A percentile compares a stretch with the other conserved stretches of the same genome.
These are phyloP conservation scores for Rubroshorea leprosula DNA, from an alignment of 345 rosid genomes.

Conservation along the genomic window DNA sequence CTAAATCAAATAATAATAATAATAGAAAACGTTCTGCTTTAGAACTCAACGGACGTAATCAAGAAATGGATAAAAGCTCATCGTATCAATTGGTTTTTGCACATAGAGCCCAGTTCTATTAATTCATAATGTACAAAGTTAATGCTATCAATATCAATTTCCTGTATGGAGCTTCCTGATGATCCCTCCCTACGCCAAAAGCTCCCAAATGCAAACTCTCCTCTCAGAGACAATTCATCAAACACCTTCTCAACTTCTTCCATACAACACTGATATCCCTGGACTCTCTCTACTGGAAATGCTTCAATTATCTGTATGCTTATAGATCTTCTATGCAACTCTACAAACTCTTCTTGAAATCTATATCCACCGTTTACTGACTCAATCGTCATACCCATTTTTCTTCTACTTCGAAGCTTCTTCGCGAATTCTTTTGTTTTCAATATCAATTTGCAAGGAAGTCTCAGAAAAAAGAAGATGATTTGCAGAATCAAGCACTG, in stretches of 20 bases:
- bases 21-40: no score
- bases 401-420: constrained; percentile 28
- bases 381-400: constrained; percentile 8
- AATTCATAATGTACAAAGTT: constrained; percentile 35
- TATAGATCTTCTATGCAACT: constrained; percentile 18
- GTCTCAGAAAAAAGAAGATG: constrained; percentile 48
- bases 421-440: constrained; percentile 47
- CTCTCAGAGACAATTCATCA: constrained; percentile 45
- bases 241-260: constrained; percentile 55
- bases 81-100: neutral
- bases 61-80: neutral
- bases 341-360: constrained; percentile 5
- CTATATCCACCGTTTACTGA: constrained; percentile 6
- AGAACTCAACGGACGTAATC: neutral
- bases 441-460: constrained; percentile 47
- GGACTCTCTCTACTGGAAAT: neutral
- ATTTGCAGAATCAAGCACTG: constrained; percentile 69
- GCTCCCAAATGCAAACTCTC: constrained; percentile 87
- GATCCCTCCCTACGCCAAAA: constrained; percentile 60
- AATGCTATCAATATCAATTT: constrained; percentile 12
- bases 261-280: constrained; percentile 31
- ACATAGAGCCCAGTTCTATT: constrained; percentile 25
- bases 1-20: no score
- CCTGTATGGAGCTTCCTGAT: constrained; percentile 23
- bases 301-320: constrained; percentile 24